Conservation (phyloP, 2,329 filamentous ascomycete species). For the Plectosphaerella plurivora region DNA sequence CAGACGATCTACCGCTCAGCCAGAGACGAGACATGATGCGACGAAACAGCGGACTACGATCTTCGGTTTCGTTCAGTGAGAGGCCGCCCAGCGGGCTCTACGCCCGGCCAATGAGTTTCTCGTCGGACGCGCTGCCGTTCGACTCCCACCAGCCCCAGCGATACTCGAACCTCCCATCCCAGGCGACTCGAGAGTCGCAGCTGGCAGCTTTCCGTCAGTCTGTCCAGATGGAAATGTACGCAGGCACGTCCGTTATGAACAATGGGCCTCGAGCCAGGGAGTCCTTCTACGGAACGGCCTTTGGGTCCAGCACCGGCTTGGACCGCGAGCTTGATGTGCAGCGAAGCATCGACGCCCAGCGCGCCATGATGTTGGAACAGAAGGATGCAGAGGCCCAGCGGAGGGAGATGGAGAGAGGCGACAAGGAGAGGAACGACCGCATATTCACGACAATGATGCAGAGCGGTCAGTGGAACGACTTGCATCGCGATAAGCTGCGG, state of each 20-base stretch:
- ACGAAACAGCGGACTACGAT: conserved; percentile 36
- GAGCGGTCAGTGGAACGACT: conserved; percentile 66
- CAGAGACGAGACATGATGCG: conserved; percentile 59
- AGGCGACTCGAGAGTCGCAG: conserved; percentile 48
- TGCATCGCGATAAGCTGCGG: conserved; percentile 75
- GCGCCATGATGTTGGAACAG: conserved; percentile 54
- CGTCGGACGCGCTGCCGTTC: conserved; percentile 33
- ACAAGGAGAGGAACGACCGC: conserved; percentile 54
- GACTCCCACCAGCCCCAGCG: conserved; percentile 54
- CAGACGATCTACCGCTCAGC: conserved; percentile 68
- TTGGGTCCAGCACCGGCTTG: conserved; percentile 11
- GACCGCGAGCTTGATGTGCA: conserved; percentile 35
- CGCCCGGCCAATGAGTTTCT: neutral
- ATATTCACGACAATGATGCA: conserved; percentile 73
- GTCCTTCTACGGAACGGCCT: conserved; percentile 12
- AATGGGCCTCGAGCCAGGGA: conserved; percentile 27
- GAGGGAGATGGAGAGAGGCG: conserved; percentile 52
- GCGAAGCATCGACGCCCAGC: conserved; percentile 48
- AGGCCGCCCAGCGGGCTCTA: conserved; percentile 5
- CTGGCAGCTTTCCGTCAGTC: conserved; percentile 65
- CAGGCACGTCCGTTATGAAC: conserved; percentile 28
- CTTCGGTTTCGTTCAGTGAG: conserved; percentile 15
- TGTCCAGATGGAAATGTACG: conserved; percentile 56
- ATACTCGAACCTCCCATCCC: conserved; percentile 34
- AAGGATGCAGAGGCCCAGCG: conserved; percentile 58